phyloP scores from a whole-genome alignment of 2,329 filamentous ascomycete genomes.

The Akanthomyces dipterigenus region DNA sequence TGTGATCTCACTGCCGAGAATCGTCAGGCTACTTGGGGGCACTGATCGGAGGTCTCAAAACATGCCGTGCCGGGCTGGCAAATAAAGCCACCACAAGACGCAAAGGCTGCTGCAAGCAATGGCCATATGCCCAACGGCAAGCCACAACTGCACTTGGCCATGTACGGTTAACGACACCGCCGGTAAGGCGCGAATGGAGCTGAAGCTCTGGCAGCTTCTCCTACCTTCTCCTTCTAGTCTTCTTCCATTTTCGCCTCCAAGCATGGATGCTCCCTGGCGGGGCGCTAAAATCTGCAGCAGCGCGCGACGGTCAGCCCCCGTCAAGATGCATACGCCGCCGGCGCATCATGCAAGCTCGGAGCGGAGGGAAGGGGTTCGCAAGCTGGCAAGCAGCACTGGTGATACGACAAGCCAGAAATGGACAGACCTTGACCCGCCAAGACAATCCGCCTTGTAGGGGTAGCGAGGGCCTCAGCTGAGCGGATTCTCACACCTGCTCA shows the following conservation, averaged over 20 bases:
- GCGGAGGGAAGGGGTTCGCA: neutral
- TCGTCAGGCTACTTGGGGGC: neutral
- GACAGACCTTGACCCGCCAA: neutral
- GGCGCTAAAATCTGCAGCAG: slow-evolving; percentile 5
- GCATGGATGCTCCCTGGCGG: neutral
- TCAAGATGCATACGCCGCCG: neutral
- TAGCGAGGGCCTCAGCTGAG: slow-evolving; percentile 10
- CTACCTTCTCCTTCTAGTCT: neutral
- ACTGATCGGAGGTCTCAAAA: neutral
- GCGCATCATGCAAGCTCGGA: neutral
- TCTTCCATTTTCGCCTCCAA: slow-evolving; percentile 4
- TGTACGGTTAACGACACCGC: slow-evolving; percentile 10
- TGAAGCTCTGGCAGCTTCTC: slow-evolving; percentile 2
- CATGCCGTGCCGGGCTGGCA: neutral
- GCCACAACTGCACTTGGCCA: slow-evolving; percentile 9
- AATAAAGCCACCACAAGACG: neutral
- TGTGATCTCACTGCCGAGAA: neutral
- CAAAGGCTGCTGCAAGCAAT: neutral
- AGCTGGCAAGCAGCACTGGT: neutral
- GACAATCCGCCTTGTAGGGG: slow-evolving; percentile 1
- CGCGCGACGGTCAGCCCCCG: neutral
- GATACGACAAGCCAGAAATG: neutral
- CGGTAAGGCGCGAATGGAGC: neutral
- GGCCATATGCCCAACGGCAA: neutral
- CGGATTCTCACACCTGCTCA: neutral